These are phyloP conservation scores for Guyanaporus albipodus DNA, from an alignment of 768 basidiomycete species.

Conservation along the genomic window DNA sequence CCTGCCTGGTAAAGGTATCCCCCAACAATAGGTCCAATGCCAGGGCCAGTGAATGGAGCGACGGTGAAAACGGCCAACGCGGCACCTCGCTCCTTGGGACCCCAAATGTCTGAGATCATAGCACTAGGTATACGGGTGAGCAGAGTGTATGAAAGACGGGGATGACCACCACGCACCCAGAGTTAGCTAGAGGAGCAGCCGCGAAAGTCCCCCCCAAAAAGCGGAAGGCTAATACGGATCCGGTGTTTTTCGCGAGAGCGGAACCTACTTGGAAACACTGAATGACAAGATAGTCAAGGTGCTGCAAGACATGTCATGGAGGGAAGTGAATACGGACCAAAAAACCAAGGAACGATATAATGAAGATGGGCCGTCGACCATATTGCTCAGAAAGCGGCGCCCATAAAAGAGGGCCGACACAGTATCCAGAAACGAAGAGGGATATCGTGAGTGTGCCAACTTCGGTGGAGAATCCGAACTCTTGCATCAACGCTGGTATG, in stretches of 20 bases:
- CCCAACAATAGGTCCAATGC: conserved; percentile 51
- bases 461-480: conserved; percentile 49
- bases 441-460: conserved; percentile 54
- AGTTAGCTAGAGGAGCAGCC: conserved; percentile 64
- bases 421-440: conserved; percentile 67
- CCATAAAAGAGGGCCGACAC: conserved; percentile 59
- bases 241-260: conserved; percentile 58
- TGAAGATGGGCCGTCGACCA: conserved; percentile 58
- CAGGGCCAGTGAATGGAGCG: conserved; percentile 66
- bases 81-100: conserved; percentile 54
- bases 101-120: conserved; percentile 60
- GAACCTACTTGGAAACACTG: conserved; percentile 61
- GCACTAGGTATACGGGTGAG: conserved; percentile 31
- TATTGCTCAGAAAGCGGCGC: conserved; percentile 51
- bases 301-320: background rate
- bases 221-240: conserved; percentile 62
- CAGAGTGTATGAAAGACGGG: background rate
- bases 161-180: conserved; percentile 42
- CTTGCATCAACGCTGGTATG: conserved; percentile 38
- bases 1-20: conserved; percentile 37
- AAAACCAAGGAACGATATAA: conserved; percentile 55
- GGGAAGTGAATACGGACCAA: conserved; percentile 35
- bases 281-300: background rate
- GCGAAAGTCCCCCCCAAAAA: conserved; percentile 71
- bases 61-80: conserved; percentile 63